Evolutionary conservation across 2,329 filamentous ascomycete species (phyloP), one percentile per base, ranked within the genome.

Genomic region (Trichoderma arundinaceum): DNA sequence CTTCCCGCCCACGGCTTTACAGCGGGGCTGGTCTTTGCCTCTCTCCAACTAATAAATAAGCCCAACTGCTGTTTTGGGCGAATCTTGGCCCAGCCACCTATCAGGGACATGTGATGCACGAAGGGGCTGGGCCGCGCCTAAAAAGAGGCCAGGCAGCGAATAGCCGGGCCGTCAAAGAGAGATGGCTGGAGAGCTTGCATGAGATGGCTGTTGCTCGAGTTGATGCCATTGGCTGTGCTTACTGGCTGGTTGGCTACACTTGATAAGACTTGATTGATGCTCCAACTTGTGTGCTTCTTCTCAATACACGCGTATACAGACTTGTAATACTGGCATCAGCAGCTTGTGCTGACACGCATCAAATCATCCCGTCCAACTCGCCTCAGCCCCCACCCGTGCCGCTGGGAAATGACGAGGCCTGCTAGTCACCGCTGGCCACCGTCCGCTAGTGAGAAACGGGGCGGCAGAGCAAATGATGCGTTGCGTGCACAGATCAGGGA

Each of bases 1-100:
- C 38, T 17, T 46, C 8, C 22, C 22, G 22, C 22, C 22, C 22
- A 28, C 22, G 22, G 22, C 22, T 28, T 28, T 28, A 28, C 22
- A 28, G 22, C 22, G 22, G 22, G 22, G 22, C 22, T 28, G 4
- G 22, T 46, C 15, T 1, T 32, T 15, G 1, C 9, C 12, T 48
- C 17, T 19, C 15, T 43, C 7, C 32, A 17, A 28, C 32, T 38
- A 4, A n/a, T 32, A 32, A n/a, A 8, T 46, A 7, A 4, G 44
- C 7, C 44, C 28, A 54, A 54, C 60, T 63, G 60, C 60, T 46
- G 32, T 39, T 38, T 54, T 63, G 49, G 60, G 60, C 60, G 19
- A 46, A 44, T 53, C 60, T 53, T 33, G 38, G 13, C 60, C 60
- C 60, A 54, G 49, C 60, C 60, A 54, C 60, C 49, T 54, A 54